Percentiles rank a stretch among this genome's conserved stretches.
These are phyloP conservation scores for Rhizopogon salebrosus DNA, from an alignment of 768 basidiomycete genomes.

Conservation along the genomic window DNA sequence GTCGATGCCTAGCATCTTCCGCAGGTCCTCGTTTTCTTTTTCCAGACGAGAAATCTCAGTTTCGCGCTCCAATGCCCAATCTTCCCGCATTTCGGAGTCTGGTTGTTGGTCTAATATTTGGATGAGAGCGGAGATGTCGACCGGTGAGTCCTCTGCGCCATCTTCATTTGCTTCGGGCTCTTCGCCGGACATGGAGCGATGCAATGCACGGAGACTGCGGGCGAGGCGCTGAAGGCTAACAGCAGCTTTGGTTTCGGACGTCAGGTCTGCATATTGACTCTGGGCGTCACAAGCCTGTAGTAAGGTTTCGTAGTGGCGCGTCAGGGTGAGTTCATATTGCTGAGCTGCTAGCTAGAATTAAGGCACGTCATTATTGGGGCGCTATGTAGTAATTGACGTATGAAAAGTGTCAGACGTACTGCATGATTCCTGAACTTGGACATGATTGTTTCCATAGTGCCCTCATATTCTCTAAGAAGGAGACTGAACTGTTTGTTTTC, in stretches of 20 bases:
- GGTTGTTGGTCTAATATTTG: slow-evolving; percentile 37
- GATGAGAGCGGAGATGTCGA: slow-evolving; percentile 39
- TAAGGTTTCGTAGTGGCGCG: slow-evolving; percentile 85
- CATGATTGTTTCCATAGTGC: slow-evolving; percentile 95
- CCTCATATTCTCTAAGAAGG: slow-evolving; percentile 91
- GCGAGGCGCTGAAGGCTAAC: slow-evolving; percentile 70
- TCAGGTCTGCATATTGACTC: slow-evolving; percentile 48
- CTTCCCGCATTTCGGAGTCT: slow-evolving; percentile 42
- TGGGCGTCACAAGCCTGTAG: slow-evolving; percentile 63
- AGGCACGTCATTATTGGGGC: slow-evolving; percentile 7
- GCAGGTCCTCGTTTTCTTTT: slow-evolving; percentile 75
- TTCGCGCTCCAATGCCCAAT: slow-evolving; percentile 90
- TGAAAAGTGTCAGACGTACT: slow-evolving; percentile 41
- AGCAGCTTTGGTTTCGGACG: slow-evolving; percentile 52
- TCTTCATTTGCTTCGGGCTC: slow-evolving; percentile 29
- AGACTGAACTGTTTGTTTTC: slow-evolving; percentile 93
- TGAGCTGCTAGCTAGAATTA: slow-evolving; percentile 75
- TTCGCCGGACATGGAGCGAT: slow-evolving; percentile 67
- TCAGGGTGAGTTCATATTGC: slow-evolving; percentile 81
- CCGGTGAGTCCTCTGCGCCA: slow-evolving; percentile 26
- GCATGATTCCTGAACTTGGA: slow-evolving; percentile 89
- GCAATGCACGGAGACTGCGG: slow-evolving; percentile 62
- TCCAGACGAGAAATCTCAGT: slow-evolving; percentile 78
- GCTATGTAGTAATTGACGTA: not conserved
- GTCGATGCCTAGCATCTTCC: slow-evolving; percentile 75